A percentile compares a stretch with the other conserved stretches of the same genome.
Conservation (phyloP, 2,329 filamentous ascomycete species). For the Alternaria alternata region DNA sequence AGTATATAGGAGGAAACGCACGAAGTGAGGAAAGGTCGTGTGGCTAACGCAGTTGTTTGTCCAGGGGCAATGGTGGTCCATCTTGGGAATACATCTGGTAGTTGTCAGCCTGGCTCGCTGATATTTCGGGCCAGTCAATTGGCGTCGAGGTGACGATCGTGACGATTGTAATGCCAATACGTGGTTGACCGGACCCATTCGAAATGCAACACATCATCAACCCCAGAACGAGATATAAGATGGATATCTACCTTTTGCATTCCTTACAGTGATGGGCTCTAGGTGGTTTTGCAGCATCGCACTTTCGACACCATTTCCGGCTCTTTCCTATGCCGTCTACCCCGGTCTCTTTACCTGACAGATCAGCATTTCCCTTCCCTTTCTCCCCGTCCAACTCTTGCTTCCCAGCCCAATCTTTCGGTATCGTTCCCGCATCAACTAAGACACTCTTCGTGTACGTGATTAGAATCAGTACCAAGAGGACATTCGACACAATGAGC, state of each 20-base stretch:
- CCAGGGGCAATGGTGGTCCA: slow-evolving; percentile 91
- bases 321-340: slow-evolving; percentile 29
- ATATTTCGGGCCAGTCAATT: not conserved
- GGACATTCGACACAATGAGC: slow-evolving; percentile 69
- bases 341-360: not conserved
- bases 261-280: slow-evolving; percentile 83
- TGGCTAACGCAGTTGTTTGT: slow-evolving; percentile 84
- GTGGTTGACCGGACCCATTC: not conserved
- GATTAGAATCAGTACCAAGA: slow-evolving; percentile 71
- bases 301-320: slow-evolving; percentile 77
- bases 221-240: not conserved
- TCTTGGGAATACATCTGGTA: slow-evolving; percentile 73
- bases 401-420: slow-evolving; percentile 40
- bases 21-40: slow-evolving; percentile 81
- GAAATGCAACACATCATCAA: not conserved
- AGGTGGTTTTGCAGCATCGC: slow-evolving; percentile 75
- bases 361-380: not conserved
- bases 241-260: slow-evolving; percentile 64
- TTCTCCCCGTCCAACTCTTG: slow-evolving; percentile 11
- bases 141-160: not conserved
- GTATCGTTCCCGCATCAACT: slow-evolving; percentile 65
- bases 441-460: slow-evolving; percentile 73
- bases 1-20: slow-evolving; percentile 78
- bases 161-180: not conserved
- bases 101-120: not conserved